Base-by-base conservation (phyloP, 257 asterid species). In the Vinca minor region DNA sequence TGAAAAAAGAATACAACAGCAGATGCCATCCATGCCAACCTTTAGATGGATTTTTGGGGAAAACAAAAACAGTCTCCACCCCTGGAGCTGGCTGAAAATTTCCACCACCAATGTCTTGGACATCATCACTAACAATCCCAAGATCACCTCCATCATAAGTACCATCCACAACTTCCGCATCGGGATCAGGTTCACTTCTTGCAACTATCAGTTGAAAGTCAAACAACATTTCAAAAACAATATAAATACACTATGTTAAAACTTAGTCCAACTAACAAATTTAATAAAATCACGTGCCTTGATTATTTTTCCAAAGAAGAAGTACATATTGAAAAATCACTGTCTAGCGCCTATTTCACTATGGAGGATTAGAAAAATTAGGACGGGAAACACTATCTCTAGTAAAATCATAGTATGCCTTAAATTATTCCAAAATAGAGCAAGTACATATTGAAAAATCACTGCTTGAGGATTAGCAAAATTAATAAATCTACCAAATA, bases 91-190 rank as follows among this genome's bases (percentile, higher is more conserved):
- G 85, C 68, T 78, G 71, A 70, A 74, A 89, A 65, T 66, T 80
- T 64, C 89, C 97, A 61, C 65, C 67, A 50, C 53, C 74, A 32
- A 84, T 78, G 69, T 93, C 96, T 73, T 85, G 95, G 65, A 73
- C 94, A 75, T 89, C 97, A 10, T 93, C 99, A 67, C 85, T 87
- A 71, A 93, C 95, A 70, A 89, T 82, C 60, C 97, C 97, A 63
- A 89, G 78, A 74, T 89, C 95, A 48, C 76, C 76, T 31, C 67
- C 82, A 39, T 83, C 97, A 47, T 77, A 91, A 44, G 83, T 50
- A 8, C 82, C 76, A 20, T 82, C 88, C 62, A 69, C 82, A 34
- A 71, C 81, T 26, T 83, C 95, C 17, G 75, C 84, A 48, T 77
- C 96, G 21, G 83, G 65, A 54, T 87, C 95, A 9, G 83, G 68